Evolutionary conservation across 1,284 basidiomycete genomes (phyloP).

Genomic region (Tilletia setariae): DNA sequence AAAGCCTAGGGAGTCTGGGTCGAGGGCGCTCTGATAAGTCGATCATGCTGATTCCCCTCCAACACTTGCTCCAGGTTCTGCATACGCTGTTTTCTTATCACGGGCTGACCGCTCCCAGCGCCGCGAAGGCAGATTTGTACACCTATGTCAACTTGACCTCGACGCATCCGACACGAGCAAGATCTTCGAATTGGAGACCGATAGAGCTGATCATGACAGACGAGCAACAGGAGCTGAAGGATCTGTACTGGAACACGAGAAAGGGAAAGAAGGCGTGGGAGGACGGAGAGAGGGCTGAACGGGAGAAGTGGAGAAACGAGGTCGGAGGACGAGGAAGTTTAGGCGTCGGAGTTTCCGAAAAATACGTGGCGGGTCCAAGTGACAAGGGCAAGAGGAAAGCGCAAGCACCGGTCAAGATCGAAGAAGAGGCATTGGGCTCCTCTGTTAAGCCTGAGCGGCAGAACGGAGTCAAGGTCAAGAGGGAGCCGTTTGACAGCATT

Average conservation of each 20-base stretch:
- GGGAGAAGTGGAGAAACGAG: neutral
- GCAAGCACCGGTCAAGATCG: neutral
- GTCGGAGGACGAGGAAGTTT: neutral
- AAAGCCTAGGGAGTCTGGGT: no score
- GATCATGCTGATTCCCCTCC: neutral
- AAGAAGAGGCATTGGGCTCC: neutral
- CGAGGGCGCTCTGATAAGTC: neutral
- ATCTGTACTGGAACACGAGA: neutral
- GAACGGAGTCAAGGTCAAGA: neutral
- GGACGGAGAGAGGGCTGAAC: neutral
- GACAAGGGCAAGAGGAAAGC: neutral
- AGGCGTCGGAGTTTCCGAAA: neutral
- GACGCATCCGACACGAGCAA: neutral
- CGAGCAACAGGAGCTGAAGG: neutral
- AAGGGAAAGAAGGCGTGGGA: neutral
- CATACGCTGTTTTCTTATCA: neutral
- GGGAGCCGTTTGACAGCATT: no score
- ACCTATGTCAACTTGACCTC: constrained; percentile 9
- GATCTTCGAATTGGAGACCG: constrained; percentile 8
- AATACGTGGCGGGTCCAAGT: neutral
- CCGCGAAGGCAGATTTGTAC: constrained; percentile 9
- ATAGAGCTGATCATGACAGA: constrained; percentile 3
- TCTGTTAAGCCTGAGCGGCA: neutral
- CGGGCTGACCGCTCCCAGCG: neutral
- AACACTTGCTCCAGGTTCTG: neutral